Base-by-base conservation (phyloP, 1,284 basidiomycete species). In the Gomphus bonarii region DNA sequence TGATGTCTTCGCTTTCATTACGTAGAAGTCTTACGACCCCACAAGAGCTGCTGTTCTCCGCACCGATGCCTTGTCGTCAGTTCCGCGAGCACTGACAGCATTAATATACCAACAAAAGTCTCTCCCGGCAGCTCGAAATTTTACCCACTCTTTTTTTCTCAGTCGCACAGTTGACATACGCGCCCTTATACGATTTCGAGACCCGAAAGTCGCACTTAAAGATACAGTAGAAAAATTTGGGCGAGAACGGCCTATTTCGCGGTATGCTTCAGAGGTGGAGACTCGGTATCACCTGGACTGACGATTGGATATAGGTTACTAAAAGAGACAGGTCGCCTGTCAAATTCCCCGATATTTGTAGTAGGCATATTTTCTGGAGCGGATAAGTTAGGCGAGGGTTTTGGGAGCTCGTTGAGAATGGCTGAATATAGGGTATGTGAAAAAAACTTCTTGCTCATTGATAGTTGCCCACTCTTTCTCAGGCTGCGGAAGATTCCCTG, bases 361-460 rank as follows among this genome's bases (percentile, higher is more conserved):
- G 88, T 97, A 10, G 95, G 94, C 22, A 87, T 97, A 51, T 98
- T 83, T 70, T 89, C 90, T n/a, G 88, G 88, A 7, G 81, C 80
- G 20, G 87, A 89, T 62, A 85, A 97, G 72, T 79, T 99, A 2
- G 93, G 95, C 12, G 95, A 99, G 73, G 95, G 94, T 8, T 93
- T 93, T 66, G 97, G 97, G 50, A 90, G 84, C 64, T 93, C 90
- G 16, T 75, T 97, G 58, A 84, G 82, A 67, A 99, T 99, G 95
- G 95, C 94, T 16, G 92, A 98, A 71, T 97, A 84, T 72, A 77
- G 97, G 59, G 94, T 92, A 67, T 61, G 82, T 25, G 71, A 18
- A 35, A 30, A 35, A 47, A 53, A 11, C 49, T 33, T 55, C 25
- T 59, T 57, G 35, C 5, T 51, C 20, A 43, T 20, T 42, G 31